Conservation (phyloP, 2,329 filamentous ascomycete species). For the Furcasterigmium furcatum region DNA sequence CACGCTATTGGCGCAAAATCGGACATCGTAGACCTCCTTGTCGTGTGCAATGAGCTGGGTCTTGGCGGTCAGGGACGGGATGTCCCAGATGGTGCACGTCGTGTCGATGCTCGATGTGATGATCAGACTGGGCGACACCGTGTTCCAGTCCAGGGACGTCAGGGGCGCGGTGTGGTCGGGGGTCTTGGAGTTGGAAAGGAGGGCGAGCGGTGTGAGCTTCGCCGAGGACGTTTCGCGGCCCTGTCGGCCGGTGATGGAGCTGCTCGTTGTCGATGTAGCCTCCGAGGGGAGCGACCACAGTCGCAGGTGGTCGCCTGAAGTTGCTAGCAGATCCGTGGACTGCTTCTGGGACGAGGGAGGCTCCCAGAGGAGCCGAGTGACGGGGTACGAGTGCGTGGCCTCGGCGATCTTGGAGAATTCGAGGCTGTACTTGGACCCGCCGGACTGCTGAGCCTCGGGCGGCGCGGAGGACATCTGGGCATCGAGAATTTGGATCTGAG, state of each 20-base stretch:
- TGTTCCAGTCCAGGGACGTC: constrained; percentile 97
- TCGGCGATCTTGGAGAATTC: constrained; percentile 94
- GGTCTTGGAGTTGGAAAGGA: constrained; percentile 96
- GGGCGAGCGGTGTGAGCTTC: constrained; percentile 88
- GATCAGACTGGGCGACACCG: constrained; percentile 91
- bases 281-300: constrained; percentile 87
- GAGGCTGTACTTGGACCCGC: constrained; percentile 69
- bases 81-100: constrained; percentile 99
- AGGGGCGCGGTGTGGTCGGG: constrained; percentile 96
- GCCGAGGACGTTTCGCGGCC: constrained; percentile 55
- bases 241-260: constrained; percentile 61
- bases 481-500: constrained; percentile 93
- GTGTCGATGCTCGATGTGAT: constrained; percentile 99
- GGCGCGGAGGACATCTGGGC: constrained; percentile 73
- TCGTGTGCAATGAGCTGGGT: constrained; percentile 98
- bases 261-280: constrained; percentile 55
- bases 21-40: constrained; percentile 97
- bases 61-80: constrained; percentile 94
- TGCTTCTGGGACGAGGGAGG: constrained; percentile 93
- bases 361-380: constrained; percentile 94
- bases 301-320: constrained; percentile 89
- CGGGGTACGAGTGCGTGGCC: constrained; percentile 95
- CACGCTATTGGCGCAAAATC: constrained; percentile 97
- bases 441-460: constrained; percentile 65
- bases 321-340: constrained; percentile 90